Conservation (phyloP, 2,329 filamentous ascomycete species). For the Sporothrix humicola region DNA sequence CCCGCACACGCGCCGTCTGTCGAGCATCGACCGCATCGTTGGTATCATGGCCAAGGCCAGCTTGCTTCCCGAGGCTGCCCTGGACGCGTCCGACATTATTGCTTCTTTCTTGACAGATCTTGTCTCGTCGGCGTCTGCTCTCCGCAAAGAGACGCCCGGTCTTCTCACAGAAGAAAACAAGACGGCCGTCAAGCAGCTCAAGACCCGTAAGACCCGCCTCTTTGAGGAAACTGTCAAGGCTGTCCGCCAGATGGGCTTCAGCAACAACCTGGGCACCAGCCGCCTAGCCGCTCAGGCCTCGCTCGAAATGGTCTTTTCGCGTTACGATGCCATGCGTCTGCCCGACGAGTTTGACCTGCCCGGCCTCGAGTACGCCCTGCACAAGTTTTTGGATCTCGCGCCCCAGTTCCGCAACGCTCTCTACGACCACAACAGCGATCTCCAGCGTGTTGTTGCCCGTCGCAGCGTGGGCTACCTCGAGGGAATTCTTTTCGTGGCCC, state of each 20-base stretch:
- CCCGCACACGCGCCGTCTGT: slow-evolving; percentile 65
- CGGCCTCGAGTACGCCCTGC: slow-evolving; percentile 73
- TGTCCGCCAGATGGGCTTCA: slow-evolving; percentile 86
- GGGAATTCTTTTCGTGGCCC: slow-evolving; percentile 72
- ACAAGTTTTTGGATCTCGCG: slow-evolving; percentile 77
- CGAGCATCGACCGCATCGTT: slow-evolving; percentile 71
- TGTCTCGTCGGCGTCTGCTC: slow-evolving; percentile 69
- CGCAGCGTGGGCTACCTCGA: slow-evolving; percentile 87
- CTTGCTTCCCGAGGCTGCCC: slow-evolving; percentile 46
- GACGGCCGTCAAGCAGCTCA: slow-evolving; percentile 81
- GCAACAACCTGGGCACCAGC: slow-evolving; percentile 77
- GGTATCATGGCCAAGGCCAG: slow-evolving; percentile 65
- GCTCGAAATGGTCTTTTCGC: slow-evolving; percentile 70
- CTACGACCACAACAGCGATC: slow-evolving; percentile 79
- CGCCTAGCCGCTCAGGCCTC: slow-evolving; percentile 75
- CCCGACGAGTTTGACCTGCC: slow-evolving; percentile 40
- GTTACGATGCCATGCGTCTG: slow-evolving; percentile 51
- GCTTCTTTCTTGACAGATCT: slow-evolving; percentile 73
- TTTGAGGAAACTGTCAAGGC: slow-evolving; percentile 87
- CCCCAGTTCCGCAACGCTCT: slow-evolving; percentile 69
- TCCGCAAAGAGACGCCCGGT: slow-evolving; percentile 82
- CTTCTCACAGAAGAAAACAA: slow-evolving; percentile 88
- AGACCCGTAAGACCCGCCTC: slow-evolving; percentile 85
- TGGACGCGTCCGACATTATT: slow-evolving; percentile 65
- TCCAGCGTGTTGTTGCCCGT: slow-evolving; percentile 78